Evolutionary conservation across 208 protist genomes (phyloP).

Genomic region (Lotmaria passim): DNA sequence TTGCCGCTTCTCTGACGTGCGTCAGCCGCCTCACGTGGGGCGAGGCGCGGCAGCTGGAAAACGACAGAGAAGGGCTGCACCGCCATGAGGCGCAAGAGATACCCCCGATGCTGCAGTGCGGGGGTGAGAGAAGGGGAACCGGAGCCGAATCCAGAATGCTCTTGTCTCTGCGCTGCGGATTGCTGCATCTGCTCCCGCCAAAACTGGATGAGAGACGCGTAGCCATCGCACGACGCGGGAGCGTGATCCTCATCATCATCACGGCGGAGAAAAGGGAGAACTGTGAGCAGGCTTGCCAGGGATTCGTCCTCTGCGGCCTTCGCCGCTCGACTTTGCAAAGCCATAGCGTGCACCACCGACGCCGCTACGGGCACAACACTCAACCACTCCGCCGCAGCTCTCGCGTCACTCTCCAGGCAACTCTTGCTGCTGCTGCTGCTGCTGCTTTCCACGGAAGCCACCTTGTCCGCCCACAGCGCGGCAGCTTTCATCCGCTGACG

Average conservation of each 20-base stretch:
- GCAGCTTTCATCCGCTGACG: background rate
- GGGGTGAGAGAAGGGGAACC: background rate
- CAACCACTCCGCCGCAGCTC: conserved; percentile 16
- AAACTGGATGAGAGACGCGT: background rate
- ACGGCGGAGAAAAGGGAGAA: background rate
- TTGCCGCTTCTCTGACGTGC: background rate
- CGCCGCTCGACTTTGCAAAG: background rate
- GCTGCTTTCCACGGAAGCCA: no score
- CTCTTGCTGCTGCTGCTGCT: no score
- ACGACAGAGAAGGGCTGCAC: conserved; percentile 12
- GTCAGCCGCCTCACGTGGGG: background rate
- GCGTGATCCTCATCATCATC: no score
- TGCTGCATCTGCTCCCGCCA: conserved; percentile 6
- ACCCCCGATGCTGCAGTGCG: background rate
- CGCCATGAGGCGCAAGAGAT: background rate
- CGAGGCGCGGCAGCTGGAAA: background rate
- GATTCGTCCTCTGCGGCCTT: background rate
- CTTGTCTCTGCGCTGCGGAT: background rate
- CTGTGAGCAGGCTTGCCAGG: background rate
- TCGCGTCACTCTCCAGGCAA: background rate
- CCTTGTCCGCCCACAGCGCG: background rate
- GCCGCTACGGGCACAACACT: conserved; percentile 12
- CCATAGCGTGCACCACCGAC: background rate
- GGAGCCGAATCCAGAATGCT: background rate
- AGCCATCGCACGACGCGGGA: background rate